phyloP scores from a whole-genome alignment of 1,139 yeast genomes.

The Debaryomyces coudertii region DNA sequence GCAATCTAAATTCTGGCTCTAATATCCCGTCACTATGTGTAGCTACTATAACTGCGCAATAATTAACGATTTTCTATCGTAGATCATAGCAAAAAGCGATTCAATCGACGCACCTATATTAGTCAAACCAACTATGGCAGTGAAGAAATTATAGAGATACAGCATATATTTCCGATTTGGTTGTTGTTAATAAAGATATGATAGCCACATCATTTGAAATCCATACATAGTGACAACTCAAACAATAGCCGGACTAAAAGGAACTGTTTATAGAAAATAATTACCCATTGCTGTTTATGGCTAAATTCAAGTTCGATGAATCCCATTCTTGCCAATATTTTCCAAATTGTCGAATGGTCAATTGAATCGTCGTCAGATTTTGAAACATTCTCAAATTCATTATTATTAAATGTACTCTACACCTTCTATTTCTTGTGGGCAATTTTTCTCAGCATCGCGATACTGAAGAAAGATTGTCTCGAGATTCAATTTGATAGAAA shows the following conservation, averaged over 20 bases:
- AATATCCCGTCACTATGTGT: conserved; percentile 40
- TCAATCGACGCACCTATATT: conserved; percentile 47
- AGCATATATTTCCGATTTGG: conserved; percentile 47
- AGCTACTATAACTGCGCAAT: conserved; percentile 38
- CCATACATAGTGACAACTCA: conserved; percentile 70
- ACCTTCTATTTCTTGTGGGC: neutral
- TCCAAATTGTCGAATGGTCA: conserved; percentile 25
- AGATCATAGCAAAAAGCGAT: conserved; percentile 40
- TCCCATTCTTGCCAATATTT: conserved; percentile 38
- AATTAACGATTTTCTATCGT: conserved; percentile 50
- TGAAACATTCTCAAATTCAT: conserved; percentile 7
- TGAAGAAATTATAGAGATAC: conserved; percentile 42
- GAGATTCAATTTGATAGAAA: neutral
- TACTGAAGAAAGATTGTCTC: neutral
- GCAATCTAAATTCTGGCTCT: conserved; percentile 47
- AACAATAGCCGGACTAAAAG: conserved; percentile 56
- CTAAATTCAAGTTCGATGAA: conserved; percentile 41
- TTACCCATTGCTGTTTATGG: conserved; percentile 43
- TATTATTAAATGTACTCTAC: neutral
- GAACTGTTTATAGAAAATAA: conserved; percentile 45
- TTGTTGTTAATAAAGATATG: conserved; percentile 45
- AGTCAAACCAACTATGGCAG: conserved; percentile 43
- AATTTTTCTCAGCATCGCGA: too few species aligned
- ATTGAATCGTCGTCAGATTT: conserved; percentile 14
- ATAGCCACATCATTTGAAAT: conserved; percentile 61